Base-by-base conservation (phyloP, 1,139 yeast species). In the Wickerhamomyces sp. region DNA sequence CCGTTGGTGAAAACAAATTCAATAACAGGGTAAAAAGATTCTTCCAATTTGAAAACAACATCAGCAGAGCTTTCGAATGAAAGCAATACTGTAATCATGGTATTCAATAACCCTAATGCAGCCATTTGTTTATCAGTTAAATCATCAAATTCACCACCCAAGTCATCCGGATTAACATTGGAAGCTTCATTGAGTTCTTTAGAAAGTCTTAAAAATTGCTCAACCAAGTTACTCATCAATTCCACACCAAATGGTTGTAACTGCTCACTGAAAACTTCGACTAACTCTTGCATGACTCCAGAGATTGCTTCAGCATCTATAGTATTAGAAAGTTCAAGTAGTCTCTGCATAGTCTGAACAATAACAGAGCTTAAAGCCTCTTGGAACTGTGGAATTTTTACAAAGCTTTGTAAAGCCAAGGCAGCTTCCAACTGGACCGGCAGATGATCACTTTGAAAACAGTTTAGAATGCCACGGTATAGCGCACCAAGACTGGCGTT, bases 211-310 rank as follows among this genome's bases (percentile, higher is more conserved):
- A 88, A 63, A 54, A 89, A 82, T 59, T 90, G 97, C 45, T 81
- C 84, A 22, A 83, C 81, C 51, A 92, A 67, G 54, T 84, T 89
- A 30, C 72, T 73, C 75, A 90, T 88, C 53, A 92, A 70, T 49
- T 87, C 94, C 32, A 85, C 80, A 8, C 97, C 96, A 63, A 90
- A 92, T 24, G 98, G 97, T 51, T 90, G 94, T 49, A 92, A 69
- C 61, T 90, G 95, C 50, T 81, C 87, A 4, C 95, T 74, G 60
- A 84, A 92, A 42, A 76, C 79, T 55, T 90, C 97, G 19, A 92
- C 97, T 59, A 95, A 83, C 54, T 90, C 97, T 65, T 92, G 97
- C 85, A 92, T 88, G 14, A 92, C 96, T 28, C 84, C 86, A 15
- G 95, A 78, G 28, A 92, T 74, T 2, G 92, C 78, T 59, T 92